Conservation (phyloP, 192 early-diverging fungal genomes). For the Obelidium mucronatum region DNA sequence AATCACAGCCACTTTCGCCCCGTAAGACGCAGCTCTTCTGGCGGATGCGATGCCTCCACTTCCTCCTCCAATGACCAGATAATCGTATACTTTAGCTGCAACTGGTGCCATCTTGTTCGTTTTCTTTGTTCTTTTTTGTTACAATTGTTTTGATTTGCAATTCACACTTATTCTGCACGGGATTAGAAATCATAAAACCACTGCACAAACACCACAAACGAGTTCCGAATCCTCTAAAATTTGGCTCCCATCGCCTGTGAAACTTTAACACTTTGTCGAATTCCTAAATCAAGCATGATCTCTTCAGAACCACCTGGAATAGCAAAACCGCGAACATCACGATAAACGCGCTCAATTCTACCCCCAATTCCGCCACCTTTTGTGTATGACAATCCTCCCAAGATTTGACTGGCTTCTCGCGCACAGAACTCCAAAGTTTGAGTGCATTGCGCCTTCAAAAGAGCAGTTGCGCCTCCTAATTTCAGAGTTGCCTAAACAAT, state of each 20-base stretch:
- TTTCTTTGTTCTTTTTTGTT: not conserved
- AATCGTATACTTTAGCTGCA: conserved; percentile 69
- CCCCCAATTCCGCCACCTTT: conserved; percentile 55
- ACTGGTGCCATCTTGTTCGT: conserved; percentile 1
- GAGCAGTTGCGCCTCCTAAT: conserved; percentile 58
- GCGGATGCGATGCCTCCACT: conserved; percentile 90
- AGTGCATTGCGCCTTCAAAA: conserved; percentile 51
- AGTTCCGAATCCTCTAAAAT: no score
- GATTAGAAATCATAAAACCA: no score
- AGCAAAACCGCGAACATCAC: conserved; percentile 44
- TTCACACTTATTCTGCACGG: no score
- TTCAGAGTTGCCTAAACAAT: conserved; percentile 43
- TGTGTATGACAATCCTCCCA: conserved; percentile 61
- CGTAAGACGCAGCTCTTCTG: conserved; percentile 89
- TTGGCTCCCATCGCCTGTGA: conserved; percentile 35
- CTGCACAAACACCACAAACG: no score
- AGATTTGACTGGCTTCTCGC: conserved; percentile 66
- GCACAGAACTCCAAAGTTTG: conserved; percentile 55
- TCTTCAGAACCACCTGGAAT: conserved; percentile 52
- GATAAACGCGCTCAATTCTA: conserved; percentile 40
- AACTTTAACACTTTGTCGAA: conserved; percentile 39
- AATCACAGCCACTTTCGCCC: conserved; percentile 89
- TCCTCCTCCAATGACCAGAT: conserved; percentile 96
- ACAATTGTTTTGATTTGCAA: no score
- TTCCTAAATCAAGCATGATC: conserved; percentile 53